A percentile compares a stretch with the other conserved stretches of the same genome.
phyloP scores from a whole-genome alignment of 306 rosid genomes.

The Vachellia pachyceras region DNA sequence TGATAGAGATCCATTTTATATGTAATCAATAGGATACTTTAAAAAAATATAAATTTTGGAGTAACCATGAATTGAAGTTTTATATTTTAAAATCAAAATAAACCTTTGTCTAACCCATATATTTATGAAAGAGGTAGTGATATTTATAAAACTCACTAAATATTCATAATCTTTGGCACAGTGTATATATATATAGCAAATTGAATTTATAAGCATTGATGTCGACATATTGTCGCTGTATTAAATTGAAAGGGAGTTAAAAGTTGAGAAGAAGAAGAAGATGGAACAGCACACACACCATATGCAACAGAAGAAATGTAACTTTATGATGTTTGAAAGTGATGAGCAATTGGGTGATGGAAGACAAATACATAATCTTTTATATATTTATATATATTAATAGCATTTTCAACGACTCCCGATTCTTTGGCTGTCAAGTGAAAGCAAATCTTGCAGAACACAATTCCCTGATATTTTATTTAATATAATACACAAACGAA shows the following conservation, averaged over 20 bases:
- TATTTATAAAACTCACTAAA: background rate
- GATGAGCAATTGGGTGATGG: background rate
- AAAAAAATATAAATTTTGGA: too few species aligned
- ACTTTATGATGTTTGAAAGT: background rate
- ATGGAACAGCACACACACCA: background rate
- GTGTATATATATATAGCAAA: too few species aligned
- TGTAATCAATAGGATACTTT: too few species aligned
- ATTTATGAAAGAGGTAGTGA: too few species aligned
- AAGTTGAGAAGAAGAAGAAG: background rate
- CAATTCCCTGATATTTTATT: constrained; percentile 23
- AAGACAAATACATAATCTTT: constrained; percentile 6
- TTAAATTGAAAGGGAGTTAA: background rate
- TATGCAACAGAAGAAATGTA: background rate
- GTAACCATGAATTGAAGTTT: too few species aligned
- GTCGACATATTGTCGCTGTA: background rate
- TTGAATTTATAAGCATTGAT: background rate
- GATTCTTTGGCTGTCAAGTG: constrained; percentile 23
- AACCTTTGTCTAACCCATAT: too few species aligned
- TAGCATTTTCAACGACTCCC: constrained; percentile 4
- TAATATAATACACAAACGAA: background rate
- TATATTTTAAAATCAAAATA: too few species aligned
- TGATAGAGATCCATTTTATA: too few species aligned
- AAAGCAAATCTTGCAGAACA: constrained; percentile 33
- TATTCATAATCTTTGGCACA: background rate
- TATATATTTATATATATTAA: background rate